Conservation (phyloP, 768 basidiomycete genomes). For the Psilocybe tampanensis region DNA sequence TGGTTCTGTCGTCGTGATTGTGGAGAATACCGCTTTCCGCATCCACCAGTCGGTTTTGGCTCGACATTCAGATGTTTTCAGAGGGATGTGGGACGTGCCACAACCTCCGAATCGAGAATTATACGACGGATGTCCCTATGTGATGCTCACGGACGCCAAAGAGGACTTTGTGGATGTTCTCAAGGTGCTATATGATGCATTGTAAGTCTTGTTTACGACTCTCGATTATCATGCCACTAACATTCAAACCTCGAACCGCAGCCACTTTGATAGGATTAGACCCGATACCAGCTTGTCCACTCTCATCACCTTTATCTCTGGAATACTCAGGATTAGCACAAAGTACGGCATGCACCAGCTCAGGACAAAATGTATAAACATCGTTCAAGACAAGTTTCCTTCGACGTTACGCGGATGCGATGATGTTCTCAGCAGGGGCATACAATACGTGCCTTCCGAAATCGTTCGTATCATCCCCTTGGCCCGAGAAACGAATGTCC, state of each 20-base stretch:
- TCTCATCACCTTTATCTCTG: slow-evolving; percentile 42
- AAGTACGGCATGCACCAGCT: slow-evolving; percentile 42
- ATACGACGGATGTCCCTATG: slow-evolving; percentile 39
- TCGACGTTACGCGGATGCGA: slow-evolving; percentile 42
- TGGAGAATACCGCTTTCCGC: slow-evolving; percentile 33
- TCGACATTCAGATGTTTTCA: slow-evolving; percentile 43
- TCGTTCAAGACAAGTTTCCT: slow-evolving; percentile 44
- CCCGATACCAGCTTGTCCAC: slow-evolving; percentile 32
- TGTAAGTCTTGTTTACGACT: slow-evolving; percentile 31
- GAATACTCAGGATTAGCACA: slow-evolving; percentile 44
- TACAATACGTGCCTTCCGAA: slow-evolving; percentile 36
- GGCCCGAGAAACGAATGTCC: slow-evolving; percentile 40
- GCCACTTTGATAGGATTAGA: slow-evolving; percentile 40
- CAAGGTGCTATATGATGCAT: slow-evolving; percentile 38
- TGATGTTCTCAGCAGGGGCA: slow-evolving; percentile 35
- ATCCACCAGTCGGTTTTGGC: slow-evolving; percentile 41
- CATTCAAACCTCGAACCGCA: slow-evolving; percentile 16
- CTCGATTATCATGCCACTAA: neutral
- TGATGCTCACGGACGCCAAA: slow-evolving; percentile 32
- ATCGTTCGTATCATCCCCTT: slow-evolving; percentile 44
- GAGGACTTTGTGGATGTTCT: slow-evolving; percentile 38
- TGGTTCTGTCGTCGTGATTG: slow-evolving; percentile 41
- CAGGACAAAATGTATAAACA: slow-evolving; percentile 39
- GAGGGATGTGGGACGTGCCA: slow-evolving; percentile 38
- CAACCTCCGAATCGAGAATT: slow-evolving; percentile 34